These are phyloP conservation scores for Volvox africanus DNA, from an alignment of 139 green algal genomes.

Conservation along the genomic window DNA sequence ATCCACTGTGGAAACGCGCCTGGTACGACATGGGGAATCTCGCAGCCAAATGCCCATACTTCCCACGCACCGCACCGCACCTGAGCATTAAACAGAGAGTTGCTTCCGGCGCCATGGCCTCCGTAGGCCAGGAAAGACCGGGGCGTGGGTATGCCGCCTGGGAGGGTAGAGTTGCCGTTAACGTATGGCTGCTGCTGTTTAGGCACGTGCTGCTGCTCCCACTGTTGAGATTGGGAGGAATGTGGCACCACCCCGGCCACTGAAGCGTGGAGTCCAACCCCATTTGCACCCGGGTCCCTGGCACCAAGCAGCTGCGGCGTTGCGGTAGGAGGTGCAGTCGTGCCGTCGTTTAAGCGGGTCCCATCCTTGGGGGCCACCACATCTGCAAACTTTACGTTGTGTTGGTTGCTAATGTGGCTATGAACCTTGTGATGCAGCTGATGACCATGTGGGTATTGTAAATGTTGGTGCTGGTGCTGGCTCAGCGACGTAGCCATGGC, in stretches of 20 bases:
- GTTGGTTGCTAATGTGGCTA: too few species aligned
- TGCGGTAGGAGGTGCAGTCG: too few species aligned
- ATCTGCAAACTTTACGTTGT: conserved; percentile 39
- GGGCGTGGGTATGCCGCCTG: background rate
- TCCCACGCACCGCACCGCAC: background rate
- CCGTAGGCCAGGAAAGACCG: conserved; percentile 1
- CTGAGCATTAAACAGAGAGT: background rate
- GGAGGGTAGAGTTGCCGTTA: background rate
- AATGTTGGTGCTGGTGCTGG: background rate
- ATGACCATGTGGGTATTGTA: background rate
- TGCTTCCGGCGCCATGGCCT: conserved; percentile 5
- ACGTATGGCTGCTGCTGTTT: background rate
- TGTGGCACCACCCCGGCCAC: background rate
- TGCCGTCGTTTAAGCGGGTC: too few species aligned
- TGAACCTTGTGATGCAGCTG: too few species aligned
- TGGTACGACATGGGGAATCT: too few species aligned
- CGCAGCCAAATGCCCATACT: too few species aligned
- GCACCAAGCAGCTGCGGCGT: too few species aligned
- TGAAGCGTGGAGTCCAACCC: too few species aligned
- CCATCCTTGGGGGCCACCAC: background rate
- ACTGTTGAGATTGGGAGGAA: background rate
- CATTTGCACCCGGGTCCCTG: too few species aligned
- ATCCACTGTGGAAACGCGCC: too few species aligned
- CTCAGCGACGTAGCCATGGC: background rate
- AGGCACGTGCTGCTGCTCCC: background rate